Evolutionary conservation across 2,329 filamentous ascomycete genomes (phyloP).

Genomic region (Colletotrichum sp.): DNA sequence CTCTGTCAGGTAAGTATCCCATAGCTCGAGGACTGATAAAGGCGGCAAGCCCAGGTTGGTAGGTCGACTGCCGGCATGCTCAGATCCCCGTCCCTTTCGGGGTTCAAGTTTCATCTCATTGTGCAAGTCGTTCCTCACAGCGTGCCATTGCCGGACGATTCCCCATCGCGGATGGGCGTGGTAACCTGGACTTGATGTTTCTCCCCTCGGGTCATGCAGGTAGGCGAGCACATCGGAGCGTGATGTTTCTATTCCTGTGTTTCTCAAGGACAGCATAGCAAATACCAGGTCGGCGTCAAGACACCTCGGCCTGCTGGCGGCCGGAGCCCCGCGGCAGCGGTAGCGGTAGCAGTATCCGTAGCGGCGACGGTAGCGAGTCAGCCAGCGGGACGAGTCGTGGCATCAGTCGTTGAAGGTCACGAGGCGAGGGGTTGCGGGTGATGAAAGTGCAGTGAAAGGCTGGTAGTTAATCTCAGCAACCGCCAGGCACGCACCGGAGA

Average conservation of each 20-base stretch:
- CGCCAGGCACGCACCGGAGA: constrained; percentile 2
- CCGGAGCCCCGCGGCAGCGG: constrained; percentile 3
- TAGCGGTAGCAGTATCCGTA: neutral
- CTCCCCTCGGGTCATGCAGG: neutral
- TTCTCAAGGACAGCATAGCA: neutral
- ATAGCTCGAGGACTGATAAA: neutral
- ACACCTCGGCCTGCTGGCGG: neutral
- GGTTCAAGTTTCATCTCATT: constrained; percentile 20
- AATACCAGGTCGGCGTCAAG: constrained; percentile 10
- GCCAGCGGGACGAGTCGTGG: neutral
- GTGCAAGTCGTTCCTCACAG: constrained; percentile 15
- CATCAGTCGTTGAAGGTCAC: neutral
- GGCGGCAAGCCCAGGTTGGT: neutral
- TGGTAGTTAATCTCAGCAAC: constrained; percentile 19
- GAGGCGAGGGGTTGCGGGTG: neutral
- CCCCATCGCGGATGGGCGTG: neutral
- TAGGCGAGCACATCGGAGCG: neutral
- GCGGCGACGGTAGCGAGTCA: neutral
- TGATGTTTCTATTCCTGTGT: constrained; percentile 22
- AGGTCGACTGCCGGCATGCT: constrained; percentile 17
- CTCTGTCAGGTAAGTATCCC: neutral
- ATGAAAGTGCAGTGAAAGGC: constrained; percentile 5
- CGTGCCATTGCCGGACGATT: constrained; percentile 19
- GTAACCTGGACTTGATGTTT: constrained; percentile 8
- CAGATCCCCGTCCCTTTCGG: constrained; percentile 11